phyloP scores from a whole-genome alignment of 306 rosid genomes.

The Vigna reflexopilosa region DNA sequence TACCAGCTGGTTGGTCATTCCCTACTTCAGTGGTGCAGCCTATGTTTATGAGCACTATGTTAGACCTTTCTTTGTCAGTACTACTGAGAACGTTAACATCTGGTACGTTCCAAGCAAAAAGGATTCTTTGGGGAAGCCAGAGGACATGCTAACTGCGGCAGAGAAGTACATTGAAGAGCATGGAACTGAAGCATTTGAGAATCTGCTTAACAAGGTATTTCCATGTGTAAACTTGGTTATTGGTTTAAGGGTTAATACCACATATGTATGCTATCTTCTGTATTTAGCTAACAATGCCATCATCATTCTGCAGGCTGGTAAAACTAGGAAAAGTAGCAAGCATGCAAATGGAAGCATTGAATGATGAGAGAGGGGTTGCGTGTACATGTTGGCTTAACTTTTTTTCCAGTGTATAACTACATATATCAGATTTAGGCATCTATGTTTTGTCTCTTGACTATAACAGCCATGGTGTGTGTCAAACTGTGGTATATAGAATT shows the following conservation, averaged over 20 bases:
- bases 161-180: slow-evolving; percentile 73
- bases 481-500: slow-evolving; percentile 16
- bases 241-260: neutral
- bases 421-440: neutral
- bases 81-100: slow-evolving; percentile 65
- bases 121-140: slow-evolving; percentile 57
- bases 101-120: slow-evolving; percentile 81
- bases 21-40: slow-evolving; percentile 85
- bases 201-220: slow-evolving; percentile 64
- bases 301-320: slow-evolving; percentile 63
- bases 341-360: slow-evolving; percentile 34
- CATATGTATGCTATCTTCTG: neutral
- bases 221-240: neutral
- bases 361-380: slow-evolving; percentile 1
- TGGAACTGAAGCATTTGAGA: slow-evolving; percentile 69
- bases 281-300: neutral
- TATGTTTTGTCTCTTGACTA: neutral
- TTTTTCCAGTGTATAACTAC: slow-evolving; percentile 11
- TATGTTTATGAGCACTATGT: slow-evolving; percentile 78
- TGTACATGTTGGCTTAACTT: slow-evolving; percentile 13
- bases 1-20: slow-evolving; percentile 81
- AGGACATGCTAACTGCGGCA: slow-evolving; percentile 70
- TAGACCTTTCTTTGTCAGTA: slow-evolving; percentile 71
- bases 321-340: slow-evolving; percentile 48
- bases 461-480: neutral